Evolutionary conservation across 2,329 filamentous ascomycete genomes (phyloP).

Genomic region (Beauveria asiatica): DNA sequence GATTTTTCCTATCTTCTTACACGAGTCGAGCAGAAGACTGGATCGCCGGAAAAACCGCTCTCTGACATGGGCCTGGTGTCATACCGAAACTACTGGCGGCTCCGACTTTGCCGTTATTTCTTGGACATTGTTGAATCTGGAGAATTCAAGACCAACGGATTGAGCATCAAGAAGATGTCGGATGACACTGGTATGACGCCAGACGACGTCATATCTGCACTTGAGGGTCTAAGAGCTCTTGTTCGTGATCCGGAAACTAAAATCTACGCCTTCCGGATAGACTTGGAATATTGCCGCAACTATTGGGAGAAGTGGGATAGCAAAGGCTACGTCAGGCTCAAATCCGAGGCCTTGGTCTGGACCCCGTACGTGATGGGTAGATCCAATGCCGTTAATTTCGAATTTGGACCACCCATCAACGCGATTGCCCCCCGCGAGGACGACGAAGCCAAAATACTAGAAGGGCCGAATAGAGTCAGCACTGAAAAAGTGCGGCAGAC

Average conservation of each 20-base stretch:
- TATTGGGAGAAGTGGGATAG: constrained; percentile 84
- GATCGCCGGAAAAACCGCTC: constrained; percentile 91
- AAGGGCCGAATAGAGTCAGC: constrained; percentile 19
- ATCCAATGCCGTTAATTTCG: constrained; percentile 72
- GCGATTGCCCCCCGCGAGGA: constrained; percentile 84
- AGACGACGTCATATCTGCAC: constrained; percentile 88
- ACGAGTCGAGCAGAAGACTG: constrained; percentile 83
- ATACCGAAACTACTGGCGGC: constrained; percentile 94
- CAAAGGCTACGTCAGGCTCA: constrained; percentile 80
- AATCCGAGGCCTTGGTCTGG: constrained; percentile 77
- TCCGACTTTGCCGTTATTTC: constrained; percentile 79
- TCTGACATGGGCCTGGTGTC: constrained; percentile 98
- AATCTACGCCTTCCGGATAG: constrained; percentile 80
- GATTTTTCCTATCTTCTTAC: constrained; percentile 98
- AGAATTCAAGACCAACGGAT: constrained; percentile 33
- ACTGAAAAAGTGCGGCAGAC: constrained; percentile 15
- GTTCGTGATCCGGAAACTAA: constrained; percentile 84
- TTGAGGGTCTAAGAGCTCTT: constrained; percentile 83
- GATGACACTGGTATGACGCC: constrained; percentile 90
- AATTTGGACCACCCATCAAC: constrained; percentile 71
- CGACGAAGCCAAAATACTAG: constrained; percentile 40
- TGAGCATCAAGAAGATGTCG: constrained; percentile 63
- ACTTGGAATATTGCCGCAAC: constrained; percentile 74
- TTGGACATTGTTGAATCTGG: constrained; percentile 36
- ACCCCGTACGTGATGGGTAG: constrained; percentile 96